A percentile compares a stretch with the other conserved stretches of the same genome.
phyloP scores from a whole-genome alignment of 202 grass and related monocot species.

The Brachypodium distachyon region DNA sequence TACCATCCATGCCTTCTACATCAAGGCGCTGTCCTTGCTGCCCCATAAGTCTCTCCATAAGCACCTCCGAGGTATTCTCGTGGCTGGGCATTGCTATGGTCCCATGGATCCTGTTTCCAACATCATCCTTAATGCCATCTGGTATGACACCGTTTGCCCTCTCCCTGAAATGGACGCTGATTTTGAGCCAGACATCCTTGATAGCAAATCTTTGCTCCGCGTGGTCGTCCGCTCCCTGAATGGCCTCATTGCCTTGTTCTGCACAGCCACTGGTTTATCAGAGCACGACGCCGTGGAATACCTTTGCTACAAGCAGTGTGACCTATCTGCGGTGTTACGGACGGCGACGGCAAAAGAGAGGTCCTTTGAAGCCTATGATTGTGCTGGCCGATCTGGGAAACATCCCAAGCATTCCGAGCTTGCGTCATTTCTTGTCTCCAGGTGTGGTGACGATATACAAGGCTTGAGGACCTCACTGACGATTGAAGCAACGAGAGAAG shows the following conservation, averaged over 20 bases:
- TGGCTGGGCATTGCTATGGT: not conserved
- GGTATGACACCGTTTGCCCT: not conserved
- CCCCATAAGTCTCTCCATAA: not conserved
- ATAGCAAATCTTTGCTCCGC: not conserved
- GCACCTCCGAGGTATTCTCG: not conserved
- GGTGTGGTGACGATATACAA: not conserved
- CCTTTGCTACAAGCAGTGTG: not conserved
- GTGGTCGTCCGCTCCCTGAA: not conserved
- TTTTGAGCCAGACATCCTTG: not conserved
- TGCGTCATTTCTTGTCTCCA: not conserved
- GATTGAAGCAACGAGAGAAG: not conserved
- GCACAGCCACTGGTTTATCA: not conserved
- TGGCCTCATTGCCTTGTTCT: not conserved
- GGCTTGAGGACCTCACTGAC: not conserved
- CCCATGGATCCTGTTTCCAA: not conserved
- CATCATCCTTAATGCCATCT: not conserved
- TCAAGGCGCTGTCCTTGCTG: not conserved
- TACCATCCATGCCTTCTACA: not conserved
- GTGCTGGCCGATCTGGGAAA: not conserved
- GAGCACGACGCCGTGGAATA: not conserved
- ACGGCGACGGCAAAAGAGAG: not conserved
- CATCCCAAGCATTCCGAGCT: conserved; percentile 9
- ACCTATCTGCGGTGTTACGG: not conserved
- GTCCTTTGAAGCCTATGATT: not conserved
- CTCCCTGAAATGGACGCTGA: not conserved